Conservation (phyloP, 352 stramenopile genomes). For the Peronospora farinosa region DNA sequence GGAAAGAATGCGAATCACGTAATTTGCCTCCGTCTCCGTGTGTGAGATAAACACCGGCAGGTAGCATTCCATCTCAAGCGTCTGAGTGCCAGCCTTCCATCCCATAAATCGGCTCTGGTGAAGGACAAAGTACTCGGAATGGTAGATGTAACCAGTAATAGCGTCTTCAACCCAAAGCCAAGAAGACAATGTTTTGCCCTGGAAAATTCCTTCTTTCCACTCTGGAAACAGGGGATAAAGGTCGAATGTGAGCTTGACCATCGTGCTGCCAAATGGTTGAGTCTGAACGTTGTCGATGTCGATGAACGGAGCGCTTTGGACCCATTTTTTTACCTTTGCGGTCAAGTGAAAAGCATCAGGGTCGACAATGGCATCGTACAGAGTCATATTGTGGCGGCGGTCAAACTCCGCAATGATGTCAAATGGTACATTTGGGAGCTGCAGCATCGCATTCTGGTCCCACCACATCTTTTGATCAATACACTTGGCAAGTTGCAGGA, state of each 20-base stretch:
- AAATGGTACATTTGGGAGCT: conserved; percentile 87
- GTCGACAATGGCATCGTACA: conserved; percentile 52
- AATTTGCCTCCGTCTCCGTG: conserved; percentile 78
- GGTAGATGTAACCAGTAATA: conserved; percentile 88
- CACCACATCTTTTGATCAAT: conserved; percentile 97
- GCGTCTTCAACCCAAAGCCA: conserved; percentile 98
- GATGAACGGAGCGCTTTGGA: conserved; percentile 58
- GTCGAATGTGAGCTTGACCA: conserved; percentile 90
- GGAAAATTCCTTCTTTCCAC: conserved; percentile 59
- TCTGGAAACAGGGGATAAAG: conserved; percentile 59
- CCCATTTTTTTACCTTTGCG: conserved; percentile 64
- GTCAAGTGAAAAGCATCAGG: conserved; percentile 36
- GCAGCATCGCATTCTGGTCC: conserved; percentile 91
- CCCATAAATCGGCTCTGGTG: conserved; percentile 67
- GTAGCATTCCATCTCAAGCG: conserved; percentile 90
- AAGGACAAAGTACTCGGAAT: conserved; percentile 89
- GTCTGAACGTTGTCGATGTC: conserved; percentile 68
- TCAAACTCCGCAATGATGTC: conserved; percentile 88
- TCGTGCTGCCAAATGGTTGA: conserved; percentile 93
- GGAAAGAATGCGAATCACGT: conserved; percentile 92
- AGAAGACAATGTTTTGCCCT: conserved; percentile 69
- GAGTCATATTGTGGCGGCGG: conserved; percentile 45
- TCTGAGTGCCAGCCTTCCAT: conserved; percentile 57
- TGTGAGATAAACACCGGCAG: conserved; percentile 93
- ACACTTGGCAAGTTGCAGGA: conserved; percentile 94